phyloP scores from a whole-genome alignment of 805 yeast species.

The Brettanomyces anomalus region DNA sequence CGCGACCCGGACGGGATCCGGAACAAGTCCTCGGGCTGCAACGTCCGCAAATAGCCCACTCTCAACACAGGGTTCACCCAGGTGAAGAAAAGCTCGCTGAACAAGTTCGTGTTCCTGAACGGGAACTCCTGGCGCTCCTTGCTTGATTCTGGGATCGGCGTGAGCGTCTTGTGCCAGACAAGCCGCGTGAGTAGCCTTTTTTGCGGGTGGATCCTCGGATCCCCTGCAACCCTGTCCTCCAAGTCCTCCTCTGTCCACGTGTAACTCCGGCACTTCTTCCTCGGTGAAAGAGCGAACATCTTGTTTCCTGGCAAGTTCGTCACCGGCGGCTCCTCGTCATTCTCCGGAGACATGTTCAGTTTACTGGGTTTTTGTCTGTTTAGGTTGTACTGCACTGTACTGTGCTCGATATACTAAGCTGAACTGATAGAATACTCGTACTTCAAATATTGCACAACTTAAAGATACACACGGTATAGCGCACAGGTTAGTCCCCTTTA shows the following conservation, averaged over 20 bases:
- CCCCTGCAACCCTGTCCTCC: conserved; percentile 9
- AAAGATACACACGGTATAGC: too few relatives aligned
- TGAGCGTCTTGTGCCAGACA: conserved; percentile 28
- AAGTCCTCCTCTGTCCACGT: conserved; percentile 9
- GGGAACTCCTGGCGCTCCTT: conserved; percentile 42
- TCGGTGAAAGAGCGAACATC: neutral
- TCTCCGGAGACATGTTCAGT: neutral
- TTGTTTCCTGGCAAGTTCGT: conserved; percentile 1
- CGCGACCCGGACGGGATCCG: conserved; percentile 29
- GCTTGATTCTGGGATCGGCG: conserved; percentile 43
- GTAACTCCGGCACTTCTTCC: neutral
- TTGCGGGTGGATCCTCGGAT: conserved; percentile 24
- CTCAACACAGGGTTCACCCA: conserved; percentile 61
- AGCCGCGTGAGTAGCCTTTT: conserved; percentile 27
- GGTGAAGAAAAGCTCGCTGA: conserved; percentile 43
- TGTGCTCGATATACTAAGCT: too few relatives aligned
- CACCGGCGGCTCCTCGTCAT: neutral
- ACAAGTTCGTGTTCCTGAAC: conserved; percentile 26
- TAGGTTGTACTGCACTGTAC: too few relatives aligned
- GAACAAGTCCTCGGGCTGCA: conserved; percentile 57
- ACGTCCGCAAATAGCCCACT: conserved; percentile 63
- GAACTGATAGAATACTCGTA: too few relatives aligned
- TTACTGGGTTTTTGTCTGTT: too few relatives aligned
- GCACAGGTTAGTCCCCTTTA: too few relatives aligned
- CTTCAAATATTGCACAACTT: too few relatives aligned